Percentiles rank a stretch among this genome's conserved stretches.
phyloP scores from a whole-genome alignment of 148 eudicot genomes.

The Amaranthus hypochondriacus region DNA sequence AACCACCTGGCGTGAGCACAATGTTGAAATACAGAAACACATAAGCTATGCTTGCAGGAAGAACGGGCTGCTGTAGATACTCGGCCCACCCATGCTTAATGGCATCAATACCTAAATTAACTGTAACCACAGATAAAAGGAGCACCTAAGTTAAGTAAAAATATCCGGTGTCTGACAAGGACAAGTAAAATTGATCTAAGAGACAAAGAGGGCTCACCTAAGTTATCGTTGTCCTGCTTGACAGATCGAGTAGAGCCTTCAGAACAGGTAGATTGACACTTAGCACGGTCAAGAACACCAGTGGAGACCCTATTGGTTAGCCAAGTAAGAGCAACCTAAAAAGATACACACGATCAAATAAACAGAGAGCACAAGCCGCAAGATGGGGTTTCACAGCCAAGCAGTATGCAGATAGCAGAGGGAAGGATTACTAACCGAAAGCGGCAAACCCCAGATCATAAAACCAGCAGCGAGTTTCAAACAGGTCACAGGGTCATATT shows the following conservation, averaged over 20 bases:
- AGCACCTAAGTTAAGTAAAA: not conserved
- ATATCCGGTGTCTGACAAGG: slow-evolving; percentile 1
- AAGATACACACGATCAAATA: slow-evolving; percentile 3
- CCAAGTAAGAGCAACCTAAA: slow-evolving; percentile 69
- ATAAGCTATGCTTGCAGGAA: slow-evolving; percentile 96
- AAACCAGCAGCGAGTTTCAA: slow-evolving; percentile 77
- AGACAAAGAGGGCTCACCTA: slow-evolving; percentile 40
- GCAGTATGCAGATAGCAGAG: slow-evolving; percentile 6
- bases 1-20: slow-evolving; percentile 88
- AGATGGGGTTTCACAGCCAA: not conserved
- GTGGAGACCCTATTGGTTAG: slow-evolving; percentile 72
- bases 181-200: not conserved
- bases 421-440: slow-evolving; percentile 45
- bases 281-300: slow-evolving; percentile 84
- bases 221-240: slow-evolving; percentile 32
- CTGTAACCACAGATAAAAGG: slow-evolving; percentile 27
- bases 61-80: slow-evolving; percentile 89
- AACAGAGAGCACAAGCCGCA: not conserved
- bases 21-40: slow-evolving; percentile 86
- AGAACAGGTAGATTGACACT: slow-evolving; percentile 46
- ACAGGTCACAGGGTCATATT: slow-evolving; percentile 80
- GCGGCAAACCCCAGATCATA: slow-evolving; percentile 73
- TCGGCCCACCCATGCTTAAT: slow-evolving; percentile 87
- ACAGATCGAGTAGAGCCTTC: slow-evolving; percentile 32
- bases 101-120: slow-evolving; percentile 50